Base-by-base conservation (phyloP, 2,329 filamentous ascomycete genomes). In the Aspergillus sp. region DNA sequence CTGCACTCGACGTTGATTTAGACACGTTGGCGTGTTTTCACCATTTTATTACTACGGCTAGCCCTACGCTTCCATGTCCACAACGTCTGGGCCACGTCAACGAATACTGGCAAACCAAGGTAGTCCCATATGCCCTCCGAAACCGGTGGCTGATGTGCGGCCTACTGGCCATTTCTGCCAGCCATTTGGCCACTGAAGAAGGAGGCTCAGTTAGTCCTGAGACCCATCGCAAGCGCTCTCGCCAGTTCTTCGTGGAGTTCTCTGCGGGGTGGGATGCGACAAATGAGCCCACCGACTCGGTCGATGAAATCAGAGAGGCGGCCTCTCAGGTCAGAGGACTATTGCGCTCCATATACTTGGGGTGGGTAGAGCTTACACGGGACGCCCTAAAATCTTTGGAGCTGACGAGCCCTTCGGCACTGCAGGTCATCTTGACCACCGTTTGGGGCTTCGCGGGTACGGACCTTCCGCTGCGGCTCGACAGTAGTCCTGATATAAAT, bases 1-100 rank as follows among this genome's bases (percentile, higher is more conserved):
- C 6, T 18, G 1, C 20, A 20, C 7, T 26, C 4, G 31, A 22
- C 20, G 2, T 59, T 1, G 51, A 57, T 36, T 20, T 60, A 1
- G 55, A 57, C 36, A 57, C 46, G 6, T 20, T 60, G 24, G n/a
- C 55, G 4, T 60, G 57, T 16, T 60, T 60, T 31, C 52, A 60
- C 49, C 55, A 60, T 47, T 60, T 60, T 46, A 52, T 24, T 1
- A 36, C 58, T 7, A 12, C 45, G 11, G 55, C 46, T 2, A 57
- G 39, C 2, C 55, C 49, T 5, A 57, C 51, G 18, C 51, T 60
- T 11, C 58, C 58, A 2, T 12, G 32, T n/a, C 26, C 3, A 9
- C 6, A 53, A 31, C 6, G 14, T 14, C 9, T 14, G 16, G 14
- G 9, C 18, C 6, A 12, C 29, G 7, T 36, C 20, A 24, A 14